Base-by-base conservation (phyloP, 164 flowering plant genomes). In the Kingdonia uniflora region DNA sequence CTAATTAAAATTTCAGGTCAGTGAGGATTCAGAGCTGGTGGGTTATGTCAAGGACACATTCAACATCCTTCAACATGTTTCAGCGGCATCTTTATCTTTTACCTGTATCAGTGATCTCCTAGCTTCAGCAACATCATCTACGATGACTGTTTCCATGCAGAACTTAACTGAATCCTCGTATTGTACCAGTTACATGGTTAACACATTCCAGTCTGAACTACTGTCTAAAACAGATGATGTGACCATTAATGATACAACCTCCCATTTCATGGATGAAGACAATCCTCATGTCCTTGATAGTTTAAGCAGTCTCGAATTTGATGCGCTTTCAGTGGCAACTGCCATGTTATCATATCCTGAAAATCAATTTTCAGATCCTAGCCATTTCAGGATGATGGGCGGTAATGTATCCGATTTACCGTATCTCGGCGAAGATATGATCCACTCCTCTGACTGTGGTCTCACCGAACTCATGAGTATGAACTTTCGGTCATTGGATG, bases 1-100 rank as follows among this genome's bases (percentile, higher is more conserved):
- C n/a, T 11, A 41, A 29, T 29, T 54, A 25, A 26, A 45, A 23
- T 52, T 58, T 61, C 76, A 88, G 97, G 79, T 88, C 22, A 46
- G 56, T 52, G 85, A 85, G 58, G 80, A 81, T 68, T 57, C 49
- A 43, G 51, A 57, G 21, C 33, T 74, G 40, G 79, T 79, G 51
- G 59, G 74, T 46, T 60, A 54, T 48, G 49, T 85, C 42, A 78
- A 60, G 61, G 65, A 61, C 51, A 63, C 62, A 45, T 78, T 85
- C 65, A 59, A 45, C 33, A 45, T 64, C 22, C 55, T 66, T 65
- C 69, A 65, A 21, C 53, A 42, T 58, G 49, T 45, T 35, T 20
- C 38, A 11, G 68, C 41, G 48, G 19, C 53, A 52, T 39, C 43
- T 16, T 20, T 29, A 6, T 51, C 61, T 58, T 63, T 42, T 38